Evolutionary conservation across 2,329 filamentous ascomycete species (phyloP).

Genomic region (Capronia epimyces): DNA sequence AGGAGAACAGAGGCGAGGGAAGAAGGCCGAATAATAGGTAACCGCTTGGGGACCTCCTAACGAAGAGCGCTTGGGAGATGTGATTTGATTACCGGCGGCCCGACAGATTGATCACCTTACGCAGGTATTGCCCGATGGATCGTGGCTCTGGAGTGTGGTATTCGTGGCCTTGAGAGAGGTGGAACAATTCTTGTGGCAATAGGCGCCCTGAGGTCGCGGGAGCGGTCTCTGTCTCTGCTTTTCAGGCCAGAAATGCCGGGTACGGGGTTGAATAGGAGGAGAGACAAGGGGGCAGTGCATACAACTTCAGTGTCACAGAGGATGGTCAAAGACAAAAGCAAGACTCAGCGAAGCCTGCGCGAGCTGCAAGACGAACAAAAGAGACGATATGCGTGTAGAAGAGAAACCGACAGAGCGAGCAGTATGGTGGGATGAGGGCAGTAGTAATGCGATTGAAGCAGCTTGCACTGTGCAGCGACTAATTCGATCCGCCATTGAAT

Average conservation of each 20-base stretch:
- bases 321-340: conserved; percentile 6
- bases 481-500: conserved; percentile 7
- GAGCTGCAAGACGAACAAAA: conserved; percentile 19
- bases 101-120: conserved; percentile 8
- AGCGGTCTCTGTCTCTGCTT: conserved; percentile 11
- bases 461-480: conserved; percentile 1
- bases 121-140: neutral
- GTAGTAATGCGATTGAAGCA: conserved; percentile 9
- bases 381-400: conserved; percentile 6
- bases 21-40: conserved; percentile 20
- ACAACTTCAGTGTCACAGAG: neutral
- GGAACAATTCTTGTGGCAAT: conserved; percentile 23
- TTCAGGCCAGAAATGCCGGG: conserved; percentile 14
- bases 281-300: neutral
- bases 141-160: conserved; percentile 1
- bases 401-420: neutral
- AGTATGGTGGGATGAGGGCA: neutral
- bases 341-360: conserved; percentile 30
- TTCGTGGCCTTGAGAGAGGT: conserved; percentile 7
- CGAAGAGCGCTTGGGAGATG: conserved; percentile 15
- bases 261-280: neutral
- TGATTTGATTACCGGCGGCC: conserved; percentile 12
- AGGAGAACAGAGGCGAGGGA: conserved; percentile 10
- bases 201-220: conserved; percentile 22
- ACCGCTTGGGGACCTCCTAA: conserved; percentile 9